phyloP scores from a whole-genome alignment of 768 basidiomycete species.

The Lyophyllum shimeji region DNA sequence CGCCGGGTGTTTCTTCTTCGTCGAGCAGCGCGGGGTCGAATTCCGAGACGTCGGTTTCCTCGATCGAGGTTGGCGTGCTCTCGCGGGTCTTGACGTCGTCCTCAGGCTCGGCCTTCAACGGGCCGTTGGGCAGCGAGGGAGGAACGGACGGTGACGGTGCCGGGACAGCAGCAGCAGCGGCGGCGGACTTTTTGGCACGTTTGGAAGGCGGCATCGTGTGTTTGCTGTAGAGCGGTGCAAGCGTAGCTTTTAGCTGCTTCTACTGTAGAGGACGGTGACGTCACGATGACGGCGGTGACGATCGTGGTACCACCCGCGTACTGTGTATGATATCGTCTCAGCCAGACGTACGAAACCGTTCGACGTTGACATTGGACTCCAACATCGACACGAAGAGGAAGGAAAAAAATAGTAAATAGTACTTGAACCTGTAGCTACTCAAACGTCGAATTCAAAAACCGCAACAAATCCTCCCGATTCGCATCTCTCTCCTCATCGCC shows the following conservation, averaged over 20 bases:
- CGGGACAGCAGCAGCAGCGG: background rate
- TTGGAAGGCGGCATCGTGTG: background rate
- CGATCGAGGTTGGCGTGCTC: background rate
- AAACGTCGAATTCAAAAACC: slow-evolving; percentile 22
- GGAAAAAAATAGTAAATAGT: background rate
- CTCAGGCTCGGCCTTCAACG: background rate
- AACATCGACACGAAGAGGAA: too few relatives aligned
- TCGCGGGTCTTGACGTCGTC: too few relatives aligned
- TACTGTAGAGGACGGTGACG: too few relatives aligned
- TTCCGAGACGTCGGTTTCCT: background rate
- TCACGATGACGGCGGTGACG: too few relatives aligned
- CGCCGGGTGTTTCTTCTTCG: background rate
- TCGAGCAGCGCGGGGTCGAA: background rate
- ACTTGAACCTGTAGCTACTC: slow-evolving; percentile 3
- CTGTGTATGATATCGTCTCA: too few relatives aligned
- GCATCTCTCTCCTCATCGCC: slow-evolving; percentile 23
- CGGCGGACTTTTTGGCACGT: background rate
- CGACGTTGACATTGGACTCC: too few relatives aligned
- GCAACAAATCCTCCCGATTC: slow-evolving; percentile 20
- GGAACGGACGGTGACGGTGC: background rate
- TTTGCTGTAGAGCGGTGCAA: too few relatives aligned
- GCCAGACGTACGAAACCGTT: too few relatives aligned
- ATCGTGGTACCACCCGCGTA: too few relatives aligned
- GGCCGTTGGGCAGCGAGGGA: too few relatives aligned
- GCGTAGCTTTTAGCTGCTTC: too few relatives aligned